phyloP scores from a whole-genome alignment of 2,329 filamentous ascomycete species.

The Didymella glomerata region DNA sequence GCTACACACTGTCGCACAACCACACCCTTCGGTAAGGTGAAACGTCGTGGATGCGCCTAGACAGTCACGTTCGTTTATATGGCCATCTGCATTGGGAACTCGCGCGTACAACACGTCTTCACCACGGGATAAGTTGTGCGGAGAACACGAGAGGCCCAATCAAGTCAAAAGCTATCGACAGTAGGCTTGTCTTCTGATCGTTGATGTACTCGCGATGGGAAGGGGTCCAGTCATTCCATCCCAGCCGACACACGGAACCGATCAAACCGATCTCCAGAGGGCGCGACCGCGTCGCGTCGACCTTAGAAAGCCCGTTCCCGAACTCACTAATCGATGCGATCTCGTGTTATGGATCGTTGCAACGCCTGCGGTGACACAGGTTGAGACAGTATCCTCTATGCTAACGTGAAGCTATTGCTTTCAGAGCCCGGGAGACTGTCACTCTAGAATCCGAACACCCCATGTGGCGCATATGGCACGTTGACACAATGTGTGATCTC shows the following conservation, averaged over 20 bases:
- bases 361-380: slow-evolving; percentile 18
- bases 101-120: slow-evolving; percentile 14
- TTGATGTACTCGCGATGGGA: background rate
- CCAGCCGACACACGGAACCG: slow-evolving; percentile 9
- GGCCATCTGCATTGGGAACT: slow-evolving; percentile 11
- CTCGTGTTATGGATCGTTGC: slow-evolving; percentile 14
- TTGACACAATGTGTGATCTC: slow-evolving; percentile 16
- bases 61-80: slow-evolving; percentile 9
- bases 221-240: slow-evolving; percentile 18
- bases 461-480: slow-evolving; percentile 19
- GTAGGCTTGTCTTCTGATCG: slow-evolving; percentile 12
- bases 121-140: slow-evolving; percentile 3
- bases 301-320: background rate
- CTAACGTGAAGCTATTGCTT: slow-evolving; percentile 9
- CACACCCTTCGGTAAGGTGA: slow-evolving; percentile 6
- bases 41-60: slow-evolving; percentile 4
- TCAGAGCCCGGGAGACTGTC: slow-evolving; percentile 2
- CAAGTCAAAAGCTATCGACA: slow-evolving; percentile 1
- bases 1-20: slow-evolving; percentile 17
- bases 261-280: background rate
- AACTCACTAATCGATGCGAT: background rate
- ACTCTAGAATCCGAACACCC: slow-evolving; percentile 1
- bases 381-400: slow-evolving; percentile 9
- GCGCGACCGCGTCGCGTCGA: slow-evolving; percentile 17
- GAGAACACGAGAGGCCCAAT: background rate